Percentiles rank a stretch among this genome's conserved stretches.
These are phyloP conservation scores for Umbelopsis ramanniana DNA, from an alignment of 192 early-diverging fungal species.

Conservation along the genomic window DNA sequence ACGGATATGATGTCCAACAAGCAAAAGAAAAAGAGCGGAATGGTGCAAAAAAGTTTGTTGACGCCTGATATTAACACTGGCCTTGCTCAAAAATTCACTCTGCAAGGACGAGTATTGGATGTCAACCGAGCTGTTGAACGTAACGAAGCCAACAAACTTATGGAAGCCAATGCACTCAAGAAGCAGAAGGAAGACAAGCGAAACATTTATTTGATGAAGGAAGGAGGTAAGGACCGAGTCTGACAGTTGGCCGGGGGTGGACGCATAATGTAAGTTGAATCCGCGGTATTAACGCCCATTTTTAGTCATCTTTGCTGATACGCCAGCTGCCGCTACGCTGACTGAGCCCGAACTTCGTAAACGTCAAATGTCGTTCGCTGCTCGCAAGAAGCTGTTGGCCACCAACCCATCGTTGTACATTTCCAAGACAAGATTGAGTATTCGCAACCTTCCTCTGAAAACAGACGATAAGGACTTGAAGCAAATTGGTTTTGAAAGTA, in stretches of 20 bases:
- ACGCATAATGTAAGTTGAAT: not conserved
- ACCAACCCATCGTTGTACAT: constrained; percentile 90
- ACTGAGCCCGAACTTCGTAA: constrained; percentile 78
- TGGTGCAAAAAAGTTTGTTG: constrained; percentile 60
- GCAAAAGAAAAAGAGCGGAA: constrained; percentile 60
- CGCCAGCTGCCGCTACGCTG: constrained; percentile 74
- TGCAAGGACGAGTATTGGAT: constrained; percentile 85
- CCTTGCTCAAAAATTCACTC: constrained; percentile 58
- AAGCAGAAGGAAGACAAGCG: constrained; percentile 80
- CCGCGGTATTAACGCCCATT: not conserved
- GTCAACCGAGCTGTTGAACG: constrained; percentile 81
- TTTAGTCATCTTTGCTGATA: constrained; percentile 80
- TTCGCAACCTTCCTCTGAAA: constrained; percentile 80
- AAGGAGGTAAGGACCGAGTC: constrained; percentile 55
- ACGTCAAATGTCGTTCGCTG: constrained; percentile 79
- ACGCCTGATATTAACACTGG: constrained; percentile 63
- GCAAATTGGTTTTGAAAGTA: constrained; percentile 58
- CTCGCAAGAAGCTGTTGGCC: constrained; percentile 79
- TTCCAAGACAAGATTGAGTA: constrained; percentile 85
- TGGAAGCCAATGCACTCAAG: constrained; percentile 58
- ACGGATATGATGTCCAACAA: constrained; percentile 42
- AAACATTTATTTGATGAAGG: constrained; percentile 87
- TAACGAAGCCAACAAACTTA: constrained; percentile 66
- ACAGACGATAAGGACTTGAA: constrained; percentile 77
- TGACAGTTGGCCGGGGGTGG: not conserved